phyloP scores from a whole-genome alignment of 306 rosid genomes.

The Gynostemma pentaphyllum region DNA sequence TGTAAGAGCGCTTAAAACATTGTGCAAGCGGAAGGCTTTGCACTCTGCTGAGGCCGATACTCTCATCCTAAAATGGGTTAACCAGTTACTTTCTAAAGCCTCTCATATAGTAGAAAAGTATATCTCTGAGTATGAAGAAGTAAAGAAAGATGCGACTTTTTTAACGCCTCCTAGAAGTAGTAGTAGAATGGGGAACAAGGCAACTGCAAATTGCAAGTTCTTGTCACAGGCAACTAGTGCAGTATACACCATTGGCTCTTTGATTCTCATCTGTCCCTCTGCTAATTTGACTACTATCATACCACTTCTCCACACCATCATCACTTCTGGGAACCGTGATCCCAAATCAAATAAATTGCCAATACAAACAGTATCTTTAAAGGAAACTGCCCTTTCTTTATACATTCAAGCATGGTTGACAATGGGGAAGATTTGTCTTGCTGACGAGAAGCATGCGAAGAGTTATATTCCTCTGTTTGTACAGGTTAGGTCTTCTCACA shows the following conservation, averaged over 20 bases:
- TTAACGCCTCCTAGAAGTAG: conserved; percentile 58
- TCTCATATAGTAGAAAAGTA: conserved; percentile 46
- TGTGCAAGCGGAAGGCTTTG: conserved; percentile 76
- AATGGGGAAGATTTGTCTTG: conserved; percentile 92
- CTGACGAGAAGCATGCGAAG: conserved; percentile 84
- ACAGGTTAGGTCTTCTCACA: conserved; percentile 39
- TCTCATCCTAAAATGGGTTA: conserved; percentile 50
- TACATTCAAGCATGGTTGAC: conserved; percentile 82
- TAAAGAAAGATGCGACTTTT: conserved; percentile 26
- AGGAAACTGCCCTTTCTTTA: conserved; percentile 56
- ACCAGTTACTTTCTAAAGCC: conserved; percentile 44
- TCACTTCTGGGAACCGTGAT: conserved; percentile 72
- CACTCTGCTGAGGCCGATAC: conserved; percentile 36
- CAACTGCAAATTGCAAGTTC: conserved; percentile 28
- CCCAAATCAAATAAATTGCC: conserved; percentile 42
- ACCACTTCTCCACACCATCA: conserved; percentile 57
- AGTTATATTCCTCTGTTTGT: conserved; percentile 73
- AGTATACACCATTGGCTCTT: conserved; percentile 69
- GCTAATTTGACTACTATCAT: conserved; percentile 42
- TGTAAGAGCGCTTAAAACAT: conserved; percentile 62
- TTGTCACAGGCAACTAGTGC: conserved; percentile 59
- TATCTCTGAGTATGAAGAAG: conserved; percentile 31
- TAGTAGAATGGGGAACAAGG: conserved; percentile 37
- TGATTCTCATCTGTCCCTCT: conserved; percentile 62
- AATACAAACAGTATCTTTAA: conserved; percentile 33